Conservation (phyloP, 257 asterid genomes). For the Nicotiana otophora region DNA sequence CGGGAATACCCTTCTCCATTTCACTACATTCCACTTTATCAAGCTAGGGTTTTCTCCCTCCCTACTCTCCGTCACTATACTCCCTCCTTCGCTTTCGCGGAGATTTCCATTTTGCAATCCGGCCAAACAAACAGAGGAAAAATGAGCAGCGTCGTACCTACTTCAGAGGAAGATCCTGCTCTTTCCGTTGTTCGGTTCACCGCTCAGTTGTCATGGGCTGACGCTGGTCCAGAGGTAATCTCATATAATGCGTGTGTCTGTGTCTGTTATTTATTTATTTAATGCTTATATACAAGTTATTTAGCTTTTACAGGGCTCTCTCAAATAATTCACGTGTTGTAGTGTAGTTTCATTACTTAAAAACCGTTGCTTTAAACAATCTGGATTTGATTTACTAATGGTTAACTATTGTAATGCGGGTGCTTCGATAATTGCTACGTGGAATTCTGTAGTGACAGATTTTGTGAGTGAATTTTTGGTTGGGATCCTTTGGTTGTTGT, state of each 20-base stretch:
- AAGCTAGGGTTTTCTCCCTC: background rate
- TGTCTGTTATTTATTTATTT: background rate
- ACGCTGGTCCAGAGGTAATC: slow-evolving; percentile 73
- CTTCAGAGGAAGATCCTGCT: slow-evolving; percentile 81
- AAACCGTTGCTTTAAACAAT: background rate
- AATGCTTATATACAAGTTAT: background rate
- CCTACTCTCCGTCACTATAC: background rate
- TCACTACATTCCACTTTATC: background rate
- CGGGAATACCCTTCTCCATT: too few relatives aligned
- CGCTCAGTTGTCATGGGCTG: slow-evolving; percentile 81
- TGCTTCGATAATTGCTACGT: background rate
- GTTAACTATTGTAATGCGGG: background rate
- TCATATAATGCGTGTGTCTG: background rate
- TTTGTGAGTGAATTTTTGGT: background rate
- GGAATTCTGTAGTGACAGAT: background rate
- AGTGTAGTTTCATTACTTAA: background rate
- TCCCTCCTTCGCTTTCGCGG: background rate
- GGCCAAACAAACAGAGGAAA: background rate
- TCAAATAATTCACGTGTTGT: background rate
- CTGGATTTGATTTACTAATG: background rate
- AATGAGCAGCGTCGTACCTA: slow-evolving; percentile 77
- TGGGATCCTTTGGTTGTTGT: background rate
- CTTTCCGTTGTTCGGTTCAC: slow-evolving; percentile 74
- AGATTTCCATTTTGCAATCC: background rate
- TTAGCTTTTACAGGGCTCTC: background rate